phyloP scores from a whole-genome alignment of 768 basidiomycete species.

The Mrakia gelida region DNA sequence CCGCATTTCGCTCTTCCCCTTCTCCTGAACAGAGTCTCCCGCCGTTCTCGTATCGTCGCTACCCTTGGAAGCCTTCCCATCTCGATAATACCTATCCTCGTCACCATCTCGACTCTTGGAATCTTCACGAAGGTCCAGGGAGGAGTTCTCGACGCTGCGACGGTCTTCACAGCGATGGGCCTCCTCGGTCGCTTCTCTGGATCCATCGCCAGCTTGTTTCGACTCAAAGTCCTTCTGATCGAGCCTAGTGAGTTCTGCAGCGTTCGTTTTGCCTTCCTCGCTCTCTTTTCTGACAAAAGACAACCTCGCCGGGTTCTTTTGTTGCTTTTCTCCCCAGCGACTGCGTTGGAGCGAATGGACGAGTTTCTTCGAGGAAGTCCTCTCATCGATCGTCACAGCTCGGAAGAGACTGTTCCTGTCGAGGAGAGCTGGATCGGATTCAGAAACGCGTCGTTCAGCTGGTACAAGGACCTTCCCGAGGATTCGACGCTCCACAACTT shows the following conservation, averaged over 20 bases:
- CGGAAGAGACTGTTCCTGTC: not conserved
- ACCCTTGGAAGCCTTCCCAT: conserved; percentile 50
- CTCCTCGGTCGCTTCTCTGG: conserved; percentile 60
- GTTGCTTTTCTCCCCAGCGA: too few relatives aligned
- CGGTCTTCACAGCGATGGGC: conserved; percentile 50
- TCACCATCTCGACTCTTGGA: conserved; percentile 53
- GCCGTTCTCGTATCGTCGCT: conserved; percentile 54
- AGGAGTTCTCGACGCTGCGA: conserved; percentile 39
- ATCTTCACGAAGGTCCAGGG: not conserved
- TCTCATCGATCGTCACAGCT: conserved; percentile 38
- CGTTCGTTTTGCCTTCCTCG: not conserved
- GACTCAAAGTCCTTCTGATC: too few relatives aligned
- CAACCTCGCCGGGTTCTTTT: conserved; percentile 8
- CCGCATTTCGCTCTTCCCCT: too few relatives aligned
- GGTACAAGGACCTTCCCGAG: conserved; percentile 20
- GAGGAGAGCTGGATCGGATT: conserved; percentile 39
- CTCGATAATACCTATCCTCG: conserved; percentile 56
- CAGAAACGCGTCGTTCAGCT: conserved; percentile 42
- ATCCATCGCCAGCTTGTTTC: not conserved
- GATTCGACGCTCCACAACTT: conserved; percentile 37
- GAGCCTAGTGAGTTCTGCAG: too few relatives aligned
- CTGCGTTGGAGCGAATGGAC: conserved; percentile 57
- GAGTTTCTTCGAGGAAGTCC: conserved; percentile 49
- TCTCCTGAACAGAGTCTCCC: conserved; percentile 43
- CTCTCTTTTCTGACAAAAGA: conserved; percentile 20